These are phyloP conservation scores for Fragilariopsis cylindrus DNA, from an alignment of 108 stramenopile species.

Conservation along the genomic window DNA sequence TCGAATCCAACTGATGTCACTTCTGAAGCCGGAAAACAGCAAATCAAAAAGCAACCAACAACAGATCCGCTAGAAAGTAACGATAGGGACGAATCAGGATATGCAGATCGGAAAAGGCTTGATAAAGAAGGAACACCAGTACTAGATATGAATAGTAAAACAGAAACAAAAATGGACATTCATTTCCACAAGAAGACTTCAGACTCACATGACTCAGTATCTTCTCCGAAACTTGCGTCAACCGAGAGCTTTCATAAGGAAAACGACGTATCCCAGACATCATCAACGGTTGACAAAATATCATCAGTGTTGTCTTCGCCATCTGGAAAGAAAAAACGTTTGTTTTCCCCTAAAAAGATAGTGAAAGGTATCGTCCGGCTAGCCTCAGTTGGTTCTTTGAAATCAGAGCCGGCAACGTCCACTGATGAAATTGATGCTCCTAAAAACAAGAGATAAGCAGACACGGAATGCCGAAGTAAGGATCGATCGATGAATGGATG, in stretches of 20 bases:
- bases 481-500: no score
- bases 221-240: not conserved
- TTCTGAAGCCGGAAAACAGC: not conserved
- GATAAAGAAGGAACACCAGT: not conserved
- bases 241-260: not conserved
- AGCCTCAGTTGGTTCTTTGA: not conserved
- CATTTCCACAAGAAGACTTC: no score
- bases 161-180: not conserved
- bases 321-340: not conserved
- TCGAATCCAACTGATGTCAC: not conserved
- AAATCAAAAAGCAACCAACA: not conserved
- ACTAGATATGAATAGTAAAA: not conserved
- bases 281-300: not conserved
- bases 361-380: constrained; percentile 11
- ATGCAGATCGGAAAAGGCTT: not conserved
- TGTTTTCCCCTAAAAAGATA: constrained; percentile 15
- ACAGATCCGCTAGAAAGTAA: not conserved
- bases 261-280: not conserved
- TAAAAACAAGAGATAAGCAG: not conserved
- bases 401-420: not conserved
- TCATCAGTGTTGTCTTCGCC: not conserved
- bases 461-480: no score
- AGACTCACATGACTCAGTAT: no score
- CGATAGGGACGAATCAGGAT: not conserved
- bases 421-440: not conserved